Conservation (phyloP, 106 monocot genomes). For the Acorus calamus region DNA sequence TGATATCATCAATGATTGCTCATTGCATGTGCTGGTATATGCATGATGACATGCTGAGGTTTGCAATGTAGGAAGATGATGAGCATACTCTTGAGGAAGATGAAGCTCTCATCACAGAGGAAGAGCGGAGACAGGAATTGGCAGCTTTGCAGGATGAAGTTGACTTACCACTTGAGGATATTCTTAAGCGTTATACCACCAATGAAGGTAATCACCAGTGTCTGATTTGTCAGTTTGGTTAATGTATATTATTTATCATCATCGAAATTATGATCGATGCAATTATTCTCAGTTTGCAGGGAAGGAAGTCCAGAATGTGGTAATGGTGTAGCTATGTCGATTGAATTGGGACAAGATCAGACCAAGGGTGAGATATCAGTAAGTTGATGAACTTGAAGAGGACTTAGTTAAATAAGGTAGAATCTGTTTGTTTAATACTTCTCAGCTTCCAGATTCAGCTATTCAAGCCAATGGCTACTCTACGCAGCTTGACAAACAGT, state of each 20-base stretch:
- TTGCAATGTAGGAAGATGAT: constrained; percentile 62
- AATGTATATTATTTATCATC: constrained; percentile 4
- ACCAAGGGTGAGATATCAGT: constrained; percentile 55
- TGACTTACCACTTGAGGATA: constrained; percentile 76
- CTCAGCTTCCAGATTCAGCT: constrained; percentile 31
- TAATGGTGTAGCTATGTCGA: constrained; percentile 25
- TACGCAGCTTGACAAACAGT: constrained; percentile 9
- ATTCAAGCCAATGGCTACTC: constrained; percentile 41
- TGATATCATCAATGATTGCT: neutral
- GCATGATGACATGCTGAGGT: no score
- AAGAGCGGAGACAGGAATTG: constrained; percentile 67
- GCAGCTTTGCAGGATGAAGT: constrained; percentile 74
- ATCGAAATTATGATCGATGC: constrained; percentile 29
- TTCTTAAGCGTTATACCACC: constrained; percentile 45
- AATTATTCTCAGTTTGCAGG: constrained; percentile 73
- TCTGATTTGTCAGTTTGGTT: neutral
- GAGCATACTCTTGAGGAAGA: constrained; percentile 82
- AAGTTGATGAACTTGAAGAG: constrained; percentile 19
- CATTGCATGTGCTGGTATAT: neutral
- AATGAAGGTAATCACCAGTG: constrained; percentile 30
- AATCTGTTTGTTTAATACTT: constrained; percentile 30
- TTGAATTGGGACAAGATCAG: constrained; percentile 21
- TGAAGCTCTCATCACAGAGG: constrained; percentile 82
- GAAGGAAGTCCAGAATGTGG: constrained; percentile 38
- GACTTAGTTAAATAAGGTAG: constrained; percentile 1